Conservation (phyloP, 1,139 yeast species). For the Geotrichum phurueaensis region DNA sequence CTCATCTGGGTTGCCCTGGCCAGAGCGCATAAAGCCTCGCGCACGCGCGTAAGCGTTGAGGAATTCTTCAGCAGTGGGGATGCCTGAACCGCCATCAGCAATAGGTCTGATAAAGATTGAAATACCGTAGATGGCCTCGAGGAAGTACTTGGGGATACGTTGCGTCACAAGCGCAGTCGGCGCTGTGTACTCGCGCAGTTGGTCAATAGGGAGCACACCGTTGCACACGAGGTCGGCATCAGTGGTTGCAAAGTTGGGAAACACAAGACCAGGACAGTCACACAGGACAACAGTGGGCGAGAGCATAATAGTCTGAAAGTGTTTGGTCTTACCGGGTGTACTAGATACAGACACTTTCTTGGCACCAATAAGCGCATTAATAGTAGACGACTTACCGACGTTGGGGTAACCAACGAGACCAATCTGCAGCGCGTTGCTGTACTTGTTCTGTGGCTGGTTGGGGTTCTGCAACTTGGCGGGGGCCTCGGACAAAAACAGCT, state of each 20-base stretch:
- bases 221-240: slow-evolving; percentile 96
- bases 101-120: slow-evolving; percentile 66
- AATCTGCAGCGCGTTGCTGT: slow-evolving; percentile 53
- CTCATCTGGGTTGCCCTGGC: slow-evolving; percentile 96
- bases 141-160: slow-evolving; percentile 78
- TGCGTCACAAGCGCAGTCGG: slow-evolving; percentile 82
- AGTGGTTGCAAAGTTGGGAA: slow-evolving; percentile 95
- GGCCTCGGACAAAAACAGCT: slow-evolving; percentile 69
- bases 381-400: slow-evolving; percentile 95
- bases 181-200: slow-evolving; percentile 87
- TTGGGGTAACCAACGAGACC: slow-evolving; percentile 92
- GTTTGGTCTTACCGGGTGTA: slow-evolving; percentile 98
- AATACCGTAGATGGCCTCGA: slow-evolving; percentile 93
- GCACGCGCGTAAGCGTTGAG: slow-evolving; percentile 92
- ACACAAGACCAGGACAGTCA: slow-evolving; percentile 98
- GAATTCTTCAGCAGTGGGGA: slow-evolving; percentile 83
- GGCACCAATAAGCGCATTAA: slow-evolving; percentile 90
- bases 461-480: slow-evolving; percentile 79
- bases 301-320: slow-evolving; percentile 90
- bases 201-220: slow-evolving; percentile 97
- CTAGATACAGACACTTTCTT: slow-evolving; percentile 96
- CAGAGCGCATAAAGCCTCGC: slow-evolving; percentile 89
- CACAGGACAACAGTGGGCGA: slow-evolving; percentile 80
- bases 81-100: slow-evolving; percentile 86
- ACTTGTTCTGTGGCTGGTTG: slow-evolving; percentile 45